A percentile compares a stretch with the other conserved stretches of the same genome.
Evolutionary conservation across 805 yeast species (phyloP).

Genomic region (Hanseniaspora lindneri): DNA sequence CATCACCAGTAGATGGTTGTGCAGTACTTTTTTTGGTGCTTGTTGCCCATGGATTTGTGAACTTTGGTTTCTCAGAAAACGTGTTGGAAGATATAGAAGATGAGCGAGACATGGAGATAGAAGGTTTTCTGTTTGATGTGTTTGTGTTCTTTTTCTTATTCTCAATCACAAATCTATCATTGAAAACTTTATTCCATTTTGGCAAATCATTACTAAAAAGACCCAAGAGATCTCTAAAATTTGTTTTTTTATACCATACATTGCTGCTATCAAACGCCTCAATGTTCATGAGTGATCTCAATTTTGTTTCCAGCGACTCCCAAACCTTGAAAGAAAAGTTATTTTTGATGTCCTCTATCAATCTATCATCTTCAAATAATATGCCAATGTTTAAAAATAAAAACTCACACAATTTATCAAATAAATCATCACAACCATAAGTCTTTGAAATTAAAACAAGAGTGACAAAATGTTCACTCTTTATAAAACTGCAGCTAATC

Average conservation of each 20-base stretch:
- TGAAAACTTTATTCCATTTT: conserved; percentile 2
- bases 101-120: neutral
- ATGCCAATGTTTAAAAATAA: conserved; percentile 53
- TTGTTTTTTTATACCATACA: conserved; percentile 1
- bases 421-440: conserved; percentile 42
- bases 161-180: neutral
- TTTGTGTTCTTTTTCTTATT: neutral
- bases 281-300: conserved; percentile 14
- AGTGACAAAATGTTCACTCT: conserved; percentile 47
- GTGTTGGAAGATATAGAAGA: neutral
- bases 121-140: neutral
- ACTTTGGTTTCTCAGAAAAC: neutral
- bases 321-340: conserved; percentile 22
- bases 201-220: neutral
- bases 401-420: conserved; percentile 54
- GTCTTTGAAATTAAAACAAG: conserved; percentile 44
- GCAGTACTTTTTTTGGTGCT: neutral
- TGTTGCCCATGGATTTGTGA: neutral
- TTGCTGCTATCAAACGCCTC: neutral
- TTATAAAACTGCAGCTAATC: conserved; percentile 43
- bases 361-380: conserved; percentile 38
- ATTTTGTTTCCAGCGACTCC: conserved; percentile 20
- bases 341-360: conserved; percentile 26
- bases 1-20: neutral
- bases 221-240: neutral